phyloP scores from a whole-genome alignment of 495 filamentous ascomycete species.

The Hypoxylon lenormandii region DNA sequence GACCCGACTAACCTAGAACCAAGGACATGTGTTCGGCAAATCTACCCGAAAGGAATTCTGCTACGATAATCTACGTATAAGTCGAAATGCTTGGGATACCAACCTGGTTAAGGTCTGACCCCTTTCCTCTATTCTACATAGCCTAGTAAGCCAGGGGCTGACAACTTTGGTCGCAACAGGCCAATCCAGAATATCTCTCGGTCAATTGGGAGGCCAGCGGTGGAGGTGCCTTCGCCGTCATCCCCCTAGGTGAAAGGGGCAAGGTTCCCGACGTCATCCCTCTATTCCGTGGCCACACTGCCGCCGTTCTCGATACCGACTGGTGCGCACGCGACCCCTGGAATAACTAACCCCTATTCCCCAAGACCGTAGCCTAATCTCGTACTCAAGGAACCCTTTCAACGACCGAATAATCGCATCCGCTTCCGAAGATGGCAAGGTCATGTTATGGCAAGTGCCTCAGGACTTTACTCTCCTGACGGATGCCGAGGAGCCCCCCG shows the following conservation, averaged over 20 bases:
- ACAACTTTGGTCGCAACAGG: slow-evolving; percentile 63
- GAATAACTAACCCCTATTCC: slow-evolving; percentile 37
- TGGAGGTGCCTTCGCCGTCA: slow-evolving; percentile 96
- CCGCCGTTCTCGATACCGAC: slow-evolving; percentile 95
- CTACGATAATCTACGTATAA: slow-evolving; percentile 95
- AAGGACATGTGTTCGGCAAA: slow-evolving; percentile 98
- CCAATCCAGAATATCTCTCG: slow-evolving; percentile 92
- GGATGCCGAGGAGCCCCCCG: slow-evolving; percentile 82
- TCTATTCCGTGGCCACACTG: slow-evolving; percentile 94
- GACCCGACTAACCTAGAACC: slow-evolving; percentile 43
- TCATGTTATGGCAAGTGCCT: slow-evolving; percentile 95
- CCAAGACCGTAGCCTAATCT: slow-evolving; percentile 52
- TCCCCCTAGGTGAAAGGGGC: slow-evolving; percentile 88
- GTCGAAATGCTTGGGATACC: slow-evolving; percentile 98
- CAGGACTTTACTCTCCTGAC: slow-evolving; percentile 84
- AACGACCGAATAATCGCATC: slow-evolving; percentile 93
- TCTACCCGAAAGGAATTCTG: slow-evolving; percentile 89
- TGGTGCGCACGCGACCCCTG: slow-evolving; percentile 71
- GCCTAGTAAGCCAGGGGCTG: slow-evolving; percentile 38
- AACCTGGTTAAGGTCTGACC: slow-evolving; percentile 88
- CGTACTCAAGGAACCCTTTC: slow-evolving; percentile 81
- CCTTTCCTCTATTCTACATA: background rate
- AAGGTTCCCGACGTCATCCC: slow-evolving; percentile 92
- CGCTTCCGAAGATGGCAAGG: slow-evolving; percentile 94
- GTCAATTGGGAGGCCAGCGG: slow-evolving; percentile 99